phyloP scores from a whole-genome alignment of 169 alveolate species.

The Eimeria falciformis region DNA sequence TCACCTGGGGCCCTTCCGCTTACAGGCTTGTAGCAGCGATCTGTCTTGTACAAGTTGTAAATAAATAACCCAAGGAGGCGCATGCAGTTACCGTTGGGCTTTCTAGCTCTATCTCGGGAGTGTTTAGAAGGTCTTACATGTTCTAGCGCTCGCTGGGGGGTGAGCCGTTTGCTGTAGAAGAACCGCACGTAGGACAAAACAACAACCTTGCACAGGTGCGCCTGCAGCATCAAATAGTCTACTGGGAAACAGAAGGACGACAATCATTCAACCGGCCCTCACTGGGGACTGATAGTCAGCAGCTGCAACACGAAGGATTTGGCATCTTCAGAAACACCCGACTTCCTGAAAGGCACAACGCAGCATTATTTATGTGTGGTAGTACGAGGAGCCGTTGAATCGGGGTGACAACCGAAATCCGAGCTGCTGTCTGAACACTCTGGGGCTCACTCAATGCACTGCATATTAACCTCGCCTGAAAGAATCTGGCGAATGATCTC shows the following conservation, averaged over 20 bases:
- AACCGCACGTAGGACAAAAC: not conserved
- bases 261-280: not conserved
- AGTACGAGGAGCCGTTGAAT: too few relatives aligned
- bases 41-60: too few relatives aligned
- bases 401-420: too few relatives aligned
- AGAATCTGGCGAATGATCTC: slow-evolving; percentile 58
- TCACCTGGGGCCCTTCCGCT: too few relatives aligned
- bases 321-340: slow-evolving; percentile 70
- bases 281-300: slow-evolving; percentile 59
- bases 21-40: too few relatives aligned
- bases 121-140: slow-evolving; percentile 24
- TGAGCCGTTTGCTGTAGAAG: slow-evolving; percentile 47
- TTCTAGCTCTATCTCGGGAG: not conserved
- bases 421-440: too few relatives aligned
- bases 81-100: not conserved
- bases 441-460: slow-evolving; percentile 44
- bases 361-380: not conserved
- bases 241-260: not conserved
- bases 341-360: slow-evolving; percentile 6
- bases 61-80: not conserved
- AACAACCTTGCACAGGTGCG: too few relatives aligned
- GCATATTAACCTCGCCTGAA: slow-evolving; percentile 45
- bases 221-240: too few relatives aligned
- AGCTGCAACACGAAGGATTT: slow-evolving; percentile 57
- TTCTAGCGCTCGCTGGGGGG: slow-evolving; percentile 66